Base-by-base conservation (phyloP, 2,329 filamentous ascomycete genomes). In the Monilinia fructigena region DNA sequence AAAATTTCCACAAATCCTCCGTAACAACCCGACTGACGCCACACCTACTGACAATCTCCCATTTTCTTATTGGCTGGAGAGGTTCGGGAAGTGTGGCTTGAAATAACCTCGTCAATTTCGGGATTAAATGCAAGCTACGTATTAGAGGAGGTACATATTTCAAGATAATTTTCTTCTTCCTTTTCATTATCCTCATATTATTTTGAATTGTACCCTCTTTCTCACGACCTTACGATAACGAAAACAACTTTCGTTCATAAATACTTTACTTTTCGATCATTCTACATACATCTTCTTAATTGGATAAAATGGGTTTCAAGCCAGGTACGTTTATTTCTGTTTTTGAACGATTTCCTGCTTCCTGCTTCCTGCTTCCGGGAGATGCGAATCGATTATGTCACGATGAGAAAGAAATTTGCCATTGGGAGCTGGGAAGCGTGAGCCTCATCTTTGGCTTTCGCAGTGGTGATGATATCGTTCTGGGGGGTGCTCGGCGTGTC, bases 281-380 rank as follows among this genome's bases (percentile, higher is more conserved):
- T 56, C 31, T 11, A 35, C 23, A 45, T 56, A 58, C 52, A 50
- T 61, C 48, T 31, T 60, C 70, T 70, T 73, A 72, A 75, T 73
- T 69, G 71, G 68, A 69, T 76, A 79, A 75, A 64, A 79, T 79
- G 78, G 69, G 69, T 72, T 78, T 78, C 77, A 75, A 76, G 68
- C 71, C 75, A 63, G 78, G 78, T 79, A 78, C 42, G 78, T 78
- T 63, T 31, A 47, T 55, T 47, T 67, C 64, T 40, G 54, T 63
- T 55, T 58, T 66, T 56, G 45, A 35, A 35, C 64, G 59, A 64
- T 53, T 54, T 16, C 47, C 31, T 35, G 23, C 23, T 23, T 23
- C 3, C 23, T 14, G 47, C n/a, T 45, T 40, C 20, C 26, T 18
- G 31, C 42, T 31, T 18, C 28, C 23, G 6, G 7, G 14, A 35